A percentile compares a stretch with the other conserved stretches of the same genome.
Evolutionary conservation across 352 stramenopile genomes (phyloP).

Genomic region (Globisporangium orthogonon): DNA sequence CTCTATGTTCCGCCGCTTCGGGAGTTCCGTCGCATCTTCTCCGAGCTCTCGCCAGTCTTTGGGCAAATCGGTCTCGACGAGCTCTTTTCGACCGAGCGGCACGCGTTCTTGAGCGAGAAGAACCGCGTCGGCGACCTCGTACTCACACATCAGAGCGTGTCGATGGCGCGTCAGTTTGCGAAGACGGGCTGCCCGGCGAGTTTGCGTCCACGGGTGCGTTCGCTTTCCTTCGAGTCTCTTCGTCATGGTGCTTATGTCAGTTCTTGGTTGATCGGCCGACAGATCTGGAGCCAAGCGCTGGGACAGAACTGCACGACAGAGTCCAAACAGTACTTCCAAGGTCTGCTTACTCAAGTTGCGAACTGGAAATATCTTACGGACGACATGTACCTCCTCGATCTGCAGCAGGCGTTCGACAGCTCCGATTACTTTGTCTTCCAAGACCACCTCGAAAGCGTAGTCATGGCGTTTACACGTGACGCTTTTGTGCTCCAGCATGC

Average conservation of each 20-base stretch:
- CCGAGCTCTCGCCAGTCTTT: conserved; percentile 37
- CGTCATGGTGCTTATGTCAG: neutral
- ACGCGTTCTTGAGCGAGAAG: conserved; percentile 56
- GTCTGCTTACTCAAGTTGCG: conserved; percentile 29
- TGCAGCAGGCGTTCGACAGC: conserved; percentile 72
- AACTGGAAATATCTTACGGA: conserved; percentile 54
- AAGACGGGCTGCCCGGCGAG: conserved; percentile 65
- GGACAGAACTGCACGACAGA: conserved; percentile 23
- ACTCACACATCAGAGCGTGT: conserved; percentile 47
- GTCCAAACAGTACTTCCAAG: conserved; percentile 37
- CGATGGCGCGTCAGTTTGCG: conserved; percentile 70
- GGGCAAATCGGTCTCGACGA: conserved; percentile 71
- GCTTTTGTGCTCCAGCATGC: conserved; percentile 33
- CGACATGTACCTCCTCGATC: conserved; percentile 75
- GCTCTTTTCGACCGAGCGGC: conserved; percentile 39
- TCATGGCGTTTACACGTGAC: conserved; percentile 74
- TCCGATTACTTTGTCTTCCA: conserved; percentile 83
- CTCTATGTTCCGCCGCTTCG: conserved; percentile 32
- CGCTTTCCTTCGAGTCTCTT: neutral
- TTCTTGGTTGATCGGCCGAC: neutral
- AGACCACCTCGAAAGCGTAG: conserved; percentile 57
- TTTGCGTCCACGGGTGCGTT: conserved; percentile 39
- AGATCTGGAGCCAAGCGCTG: conserved; percentile 60
- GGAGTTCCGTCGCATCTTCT: conserved; percentile 40
- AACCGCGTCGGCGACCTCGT: conserved; percentile 61